phyloP scores from a whole-genome alignment of 176 grass and related monocot genomes.

The Avena eriantha region DNA sequence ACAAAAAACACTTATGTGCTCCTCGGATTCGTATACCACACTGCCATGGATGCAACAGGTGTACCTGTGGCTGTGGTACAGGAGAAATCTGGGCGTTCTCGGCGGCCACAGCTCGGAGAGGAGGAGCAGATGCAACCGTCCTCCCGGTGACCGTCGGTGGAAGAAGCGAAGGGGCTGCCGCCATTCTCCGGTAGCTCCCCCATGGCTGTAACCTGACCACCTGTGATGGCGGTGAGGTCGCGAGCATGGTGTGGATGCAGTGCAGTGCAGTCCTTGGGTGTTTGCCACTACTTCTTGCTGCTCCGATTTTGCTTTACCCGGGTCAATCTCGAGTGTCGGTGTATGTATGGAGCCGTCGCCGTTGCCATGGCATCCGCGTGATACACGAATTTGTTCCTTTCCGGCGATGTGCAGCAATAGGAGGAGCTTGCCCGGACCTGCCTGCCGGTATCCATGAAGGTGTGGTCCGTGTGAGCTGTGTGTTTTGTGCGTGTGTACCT shows the following conservation, averaged over 20 bases:
- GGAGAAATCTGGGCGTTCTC: slow-evolving; percentile 19
- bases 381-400: slow-evolving; percentile 33
- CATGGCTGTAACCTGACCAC: slow-evolving; percentile 30
- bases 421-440: neutral
- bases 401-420: neutral
- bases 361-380: slow-evolving; percentile 42
- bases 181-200: neutral
- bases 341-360: neutral
- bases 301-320: neutral
- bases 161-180: neutral
- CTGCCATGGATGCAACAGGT: neutral
- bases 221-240: slow-evolving; percentile 34
- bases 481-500: neutral
- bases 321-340: neutral
- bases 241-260: slow-evolving; percentile 32
- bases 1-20: neutral
- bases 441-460: neutral
- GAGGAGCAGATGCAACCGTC: neutral
- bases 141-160: neutral
- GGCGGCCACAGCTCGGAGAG: slow-evolving; percentile 16
- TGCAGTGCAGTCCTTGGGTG: neutral
- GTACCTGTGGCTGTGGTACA: slow-evolving; percentile 24
- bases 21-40: neutral
- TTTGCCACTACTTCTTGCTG: neutral
- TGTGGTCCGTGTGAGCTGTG: slow-evolving; percentile 45